Percentiles rank a stretch among this genome's conserved stretches.
phyloP scores from a whole-genome alignment of 164 flowering plant genomes.

The Chloranthus sessilifolius region DNA sequence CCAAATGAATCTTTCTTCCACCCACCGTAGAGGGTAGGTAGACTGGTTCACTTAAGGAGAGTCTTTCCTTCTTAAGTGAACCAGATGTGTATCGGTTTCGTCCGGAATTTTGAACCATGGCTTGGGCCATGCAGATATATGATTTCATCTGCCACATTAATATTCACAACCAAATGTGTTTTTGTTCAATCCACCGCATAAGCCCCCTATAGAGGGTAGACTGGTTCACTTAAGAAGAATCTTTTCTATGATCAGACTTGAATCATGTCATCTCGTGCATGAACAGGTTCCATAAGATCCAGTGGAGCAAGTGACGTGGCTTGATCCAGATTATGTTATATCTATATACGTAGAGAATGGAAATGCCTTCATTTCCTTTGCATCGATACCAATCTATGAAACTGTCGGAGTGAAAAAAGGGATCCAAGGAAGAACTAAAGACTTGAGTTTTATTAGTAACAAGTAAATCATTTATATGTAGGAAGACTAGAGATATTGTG shows the following conservation, averaged over 20 bases:
- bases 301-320: not conserved
- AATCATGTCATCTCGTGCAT: not conserved
- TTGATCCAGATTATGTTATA: not conserved
- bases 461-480: no score
- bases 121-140: not conserved
- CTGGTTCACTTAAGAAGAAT: not conserved
- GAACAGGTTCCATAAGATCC: not conserved
- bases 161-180: slow-evolving; percentile 1
- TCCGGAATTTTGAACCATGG: no score
- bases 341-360: no score
- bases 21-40: not conserved
- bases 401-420: slow-evolving; percentile 3
- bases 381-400: not conserved
- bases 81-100: no score
- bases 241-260: not conserved
- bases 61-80: no score
- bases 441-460: not conserved
- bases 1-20: slow-evolving; percentile 1
- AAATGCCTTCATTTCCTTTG: slow-evolving; percentile 2
- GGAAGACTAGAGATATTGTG: no score
- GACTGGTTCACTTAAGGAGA: not conserved
- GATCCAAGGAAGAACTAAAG: slow-evolving; percentile 1
- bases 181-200: not conserved
- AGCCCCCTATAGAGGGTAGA: not conserved
- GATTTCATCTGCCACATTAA: not conserved